A percentile compares a stretch with the other conserved stretches of the same genome.
Evolutionary conservation across 345 rosid genomes (phyloP).

Genomic region (Xanthoceras sorbifolium): DNA sequence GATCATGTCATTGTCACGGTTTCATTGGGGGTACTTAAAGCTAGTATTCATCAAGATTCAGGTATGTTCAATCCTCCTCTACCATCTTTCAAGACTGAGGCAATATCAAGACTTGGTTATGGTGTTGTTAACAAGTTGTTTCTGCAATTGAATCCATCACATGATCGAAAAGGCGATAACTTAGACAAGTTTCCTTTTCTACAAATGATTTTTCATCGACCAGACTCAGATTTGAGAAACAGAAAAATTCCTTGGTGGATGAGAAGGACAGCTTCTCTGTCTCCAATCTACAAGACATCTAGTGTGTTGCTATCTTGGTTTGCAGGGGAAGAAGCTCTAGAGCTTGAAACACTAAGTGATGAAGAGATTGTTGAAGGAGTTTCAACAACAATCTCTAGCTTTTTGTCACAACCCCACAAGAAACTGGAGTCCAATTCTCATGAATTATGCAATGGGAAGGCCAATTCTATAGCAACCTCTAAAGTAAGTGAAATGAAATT

Average conservation of each 20-base stretch:
- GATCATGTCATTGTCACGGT: slow-evolving; percentile 94
- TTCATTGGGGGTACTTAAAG: slow-evolving; percentile 86
- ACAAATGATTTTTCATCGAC: slow-evolving; percentile 67
- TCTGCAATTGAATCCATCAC: slow-evolving; percentile 45
- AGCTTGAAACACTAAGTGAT: slow-evolving; percentile 73
- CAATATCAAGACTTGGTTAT: slow-evolving; percentile 78
- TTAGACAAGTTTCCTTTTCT: slow-evolving; percentile 53
- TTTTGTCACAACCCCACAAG: slow-evolving; percentile 30
- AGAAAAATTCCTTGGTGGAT: slow-evolving; percentile 90
- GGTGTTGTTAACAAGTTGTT: slow-evolving; percentile 97
- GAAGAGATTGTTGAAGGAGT: slow-evolving; percentile 75
- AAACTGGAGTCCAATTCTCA: slow-evolving; percentile 20
- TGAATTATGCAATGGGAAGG: slow-evolving; percentile 43
- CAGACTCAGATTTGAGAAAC: slow-evolving; percentile 54
- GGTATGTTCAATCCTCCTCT: slow-evolving; percentile 79
- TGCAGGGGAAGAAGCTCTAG: slow-evolving; percentile 92
- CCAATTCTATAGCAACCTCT: too few relatives aligned
- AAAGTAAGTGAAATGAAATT: slow-evolving; percentile 43
- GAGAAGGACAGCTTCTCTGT: slow-evolving; percentile 80
- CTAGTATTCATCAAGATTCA: slow-evolving; percentile 53
- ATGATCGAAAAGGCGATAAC: slow-evolving; percentile 26
- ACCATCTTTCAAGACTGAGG: slow-evolving; percentile 72
- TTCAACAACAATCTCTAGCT: slow-evolving; percentile 55
- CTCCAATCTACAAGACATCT: slow-evolving; percentile 74
- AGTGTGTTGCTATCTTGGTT: slow-evolving; percentile 83